These are phyloP conservation scores for Lasiodiplodia sp. DNA, from an alignment of 2,329 filamentous ascomycete genomes.

Conservation along the genomic window DNA sequence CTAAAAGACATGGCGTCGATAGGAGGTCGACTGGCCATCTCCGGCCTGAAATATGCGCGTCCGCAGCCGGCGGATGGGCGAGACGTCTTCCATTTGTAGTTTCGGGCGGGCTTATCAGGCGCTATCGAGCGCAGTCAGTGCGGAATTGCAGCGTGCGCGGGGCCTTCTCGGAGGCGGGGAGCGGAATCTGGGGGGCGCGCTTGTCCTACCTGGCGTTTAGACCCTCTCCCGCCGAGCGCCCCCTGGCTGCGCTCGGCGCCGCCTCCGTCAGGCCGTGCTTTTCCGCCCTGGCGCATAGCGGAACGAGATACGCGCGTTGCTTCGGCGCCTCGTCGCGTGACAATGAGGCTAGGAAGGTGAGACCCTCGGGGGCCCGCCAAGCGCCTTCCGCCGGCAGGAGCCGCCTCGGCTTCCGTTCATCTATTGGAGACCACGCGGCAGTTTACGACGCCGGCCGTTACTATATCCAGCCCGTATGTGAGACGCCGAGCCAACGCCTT, in stretches of 20 bases:
- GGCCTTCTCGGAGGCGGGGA: not conserved
- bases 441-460: not conserved
- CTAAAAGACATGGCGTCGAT: not conserved
- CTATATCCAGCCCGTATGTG: not conserved
- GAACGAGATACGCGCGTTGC: conserved; percentile 13
- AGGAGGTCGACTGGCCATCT: not conserved
- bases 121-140: not conserved
- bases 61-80: not conserved
- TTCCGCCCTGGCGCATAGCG: not conserved
- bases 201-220: conserved; percentile 1
- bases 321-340: not conserved
- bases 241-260: not conserved
- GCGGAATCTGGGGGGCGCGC: conserved; percentile 15
- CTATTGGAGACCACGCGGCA: conserved; percentile 5
- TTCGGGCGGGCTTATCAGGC: not conserved
- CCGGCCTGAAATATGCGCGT: conserved; percentile 14
- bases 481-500: not conserved
- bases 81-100: not conserved
- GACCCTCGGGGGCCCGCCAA: not conserved
- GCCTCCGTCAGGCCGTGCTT: not conserved
- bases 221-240: not conserved
- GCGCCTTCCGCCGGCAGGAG: not conserved
- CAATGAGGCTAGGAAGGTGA: not conserved
- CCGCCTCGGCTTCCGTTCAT: not conserved
- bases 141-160: conserved; percentile 6